Evolutionary conservation across 345 rosid species (phyloP), one percentile per base, ranked within the genome.

Genomic region (Sisymbrium altissimum): DNA sequence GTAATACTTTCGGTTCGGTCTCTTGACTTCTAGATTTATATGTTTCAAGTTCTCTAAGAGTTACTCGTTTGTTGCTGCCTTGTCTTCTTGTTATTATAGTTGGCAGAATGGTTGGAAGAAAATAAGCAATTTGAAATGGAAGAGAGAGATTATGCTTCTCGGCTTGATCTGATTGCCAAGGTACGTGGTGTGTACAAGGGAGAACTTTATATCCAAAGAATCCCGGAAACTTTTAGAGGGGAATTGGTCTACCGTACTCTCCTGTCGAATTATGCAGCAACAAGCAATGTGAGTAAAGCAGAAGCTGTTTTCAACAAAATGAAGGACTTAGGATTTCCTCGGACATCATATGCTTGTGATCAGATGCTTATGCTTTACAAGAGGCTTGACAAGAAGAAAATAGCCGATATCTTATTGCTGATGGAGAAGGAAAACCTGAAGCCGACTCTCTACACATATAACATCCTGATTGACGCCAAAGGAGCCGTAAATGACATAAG

Each of bases 371-470:
- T 75, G 19, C 92, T 95, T 21, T 92, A 90, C 79, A 88, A 83
- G 81, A 86, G 88, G 74, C 56, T 78, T 45, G 91, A 96, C 86
- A 90, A 80, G 86, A 90, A 90, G 85, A 96, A 89, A 81, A 87
- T 96, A 46, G 86, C 92, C 43, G 91, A 90, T 75, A 80, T 90
- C 6, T 76, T 96, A 80, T 68, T 87, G 44, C 64, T 92, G 56
- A 90, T 95, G 97, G 99, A 95, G 85, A 89, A 89, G 65, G 96
- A 95, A 85, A 83, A 89, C 70, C 78, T 92, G 55, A 87, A 84
- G 79, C 98, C 96, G 14, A 63, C 86, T 13, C 78, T 73, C 35
- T 70, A 80, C 73, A 92, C 97, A 33, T 95, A 90, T 80, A 85
- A 73, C 71, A 49, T 86, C 78, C 71, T 95, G 32, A 84, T 92